A percentile compares a stretch with the other conserved stretches of the same genome.
Conservation (phyloP, 768 basidiomycete species). For the Ramaria sp. region DNA sequence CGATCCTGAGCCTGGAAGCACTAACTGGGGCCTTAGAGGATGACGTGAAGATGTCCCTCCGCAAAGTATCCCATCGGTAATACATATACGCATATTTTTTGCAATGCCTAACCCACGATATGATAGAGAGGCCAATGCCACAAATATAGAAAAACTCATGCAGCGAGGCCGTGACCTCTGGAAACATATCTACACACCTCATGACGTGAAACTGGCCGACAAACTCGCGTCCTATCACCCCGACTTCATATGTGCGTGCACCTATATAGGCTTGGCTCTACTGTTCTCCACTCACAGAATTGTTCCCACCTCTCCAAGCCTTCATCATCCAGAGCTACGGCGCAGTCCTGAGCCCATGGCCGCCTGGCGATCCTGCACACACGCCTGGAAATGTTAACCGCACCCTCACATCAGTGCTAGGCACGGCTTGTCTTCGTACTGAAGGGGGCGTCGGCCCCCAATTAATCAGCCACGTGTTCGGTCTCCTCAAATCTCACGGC, state of each 20-base stretch:
- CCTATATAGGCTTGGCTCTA: too few species aligned
- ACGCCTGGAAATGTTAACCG: conserved; percentile 64
- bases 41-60: conserved; percentile 65
- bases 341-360: conserved; percentile 62
- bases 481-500: conserved; percentile 71
- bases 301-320: conserved; percentile 28
- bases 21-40: conserved; percentile 69
- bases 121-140: conserved; percentile 45
- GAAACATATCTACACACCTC: conserved; percentile 82
- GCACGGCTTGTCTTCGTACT: conserved; percentile 74
- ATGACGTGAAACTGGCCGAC: conserved; percentile 78
- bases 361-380: conserved; percentile 55
- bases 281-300: not conserved
- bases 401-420: conserved; percentile 74
- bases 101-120: conserved; percentile 4
- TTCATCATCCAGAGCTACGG: conserved; percentile 87
- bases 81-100: conserved; percentile 11
- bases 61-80: conserved; percentile 57
- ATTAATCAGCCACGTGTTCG: conserved; percentile 80
- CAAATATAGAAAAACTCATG: conserved; percentile 59
- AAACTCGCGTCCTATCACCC: conserved; percentile 86
- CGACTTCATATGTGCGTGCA: conserved; percentile 79
- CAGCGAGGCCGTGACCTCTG: conserved; percentile 64
- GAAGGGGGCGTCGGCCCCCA: conserved; percentile 81
- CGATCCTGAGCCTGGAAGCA: conserved; percentile 72